Percentiles rank a stretch among this genome's conserved stretches.
phyloP scores from a whole-genome alignment of 306 rosid genomes.

The Vigna reflexopilosa region DNA sequence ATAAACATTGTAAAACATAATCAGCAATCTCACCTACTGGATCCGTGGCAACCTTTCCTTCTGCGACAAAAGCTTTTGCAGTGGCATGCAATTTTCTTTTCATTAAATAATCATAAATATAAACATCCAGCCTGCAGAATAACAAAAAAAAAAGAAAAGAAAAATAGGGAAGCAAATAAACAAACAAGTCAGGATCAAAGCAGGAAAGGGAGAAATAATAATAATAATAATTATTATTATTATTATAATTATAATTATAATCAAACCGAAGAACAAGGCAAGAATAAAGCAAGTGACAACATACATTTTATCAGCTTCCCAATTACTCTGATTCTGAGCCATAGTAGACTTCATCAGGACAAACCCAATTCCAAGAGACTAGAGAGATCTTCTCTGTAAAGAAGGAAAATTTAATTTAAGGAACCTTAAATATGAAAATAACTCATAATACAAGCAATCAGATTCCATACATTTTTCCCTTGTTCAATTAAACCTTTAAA shows the following conservation, averaged over 20 bases:
- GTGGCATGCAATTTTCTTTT: constrained; percentile 76
- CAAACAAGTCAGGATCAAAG: constrained; percentile 15
- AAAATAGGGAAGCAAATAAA: not conserved
- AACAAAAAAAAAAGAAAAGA: not conserved
- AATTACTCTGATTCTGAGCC: constrained; percentile 85
- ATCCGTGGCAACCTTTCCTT: constrained; percentile 85
- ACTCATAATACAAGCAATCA: constrained; percentile 21
- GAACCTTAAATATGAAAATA: constrained; percentile 17
- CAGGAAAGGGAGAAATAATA: not conserved
- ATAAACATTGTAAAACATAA: constrained; percentile 32
- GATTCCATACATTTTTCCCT: not conserved
- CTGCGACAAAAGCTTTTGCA: constrained; percentile 83
- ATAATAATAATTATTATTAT: too few relatives aligned
- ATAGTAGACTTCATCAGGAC: constrained; percentile 52
- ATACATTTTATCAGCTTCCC: constrained; percentile 98
- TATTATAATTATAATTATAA: too few relatives aligned
- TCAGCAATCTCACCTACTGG: constrained; percentile 73
- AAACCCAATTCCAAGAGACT: constrained; percentile 31
- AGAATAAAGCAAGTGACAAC: constrained; percentile 8
- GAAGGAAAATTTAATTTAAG: constrained; percentile 24
- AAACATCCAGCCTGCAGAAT: constrained; percentile 85
- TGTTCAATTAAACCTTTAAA: constrained; percentile 25
- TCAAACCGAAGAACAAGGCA: not conserved
- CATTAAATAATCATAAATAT: constrained; percentile 83
- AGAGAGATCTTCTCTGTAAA: constrained; percentile 48